These are phyloP conservation scores for Penicillium sp. DNA, from an alignment of 2,329 filamentous ascomycete genomes.

Conservation along the genomic window DNA sequence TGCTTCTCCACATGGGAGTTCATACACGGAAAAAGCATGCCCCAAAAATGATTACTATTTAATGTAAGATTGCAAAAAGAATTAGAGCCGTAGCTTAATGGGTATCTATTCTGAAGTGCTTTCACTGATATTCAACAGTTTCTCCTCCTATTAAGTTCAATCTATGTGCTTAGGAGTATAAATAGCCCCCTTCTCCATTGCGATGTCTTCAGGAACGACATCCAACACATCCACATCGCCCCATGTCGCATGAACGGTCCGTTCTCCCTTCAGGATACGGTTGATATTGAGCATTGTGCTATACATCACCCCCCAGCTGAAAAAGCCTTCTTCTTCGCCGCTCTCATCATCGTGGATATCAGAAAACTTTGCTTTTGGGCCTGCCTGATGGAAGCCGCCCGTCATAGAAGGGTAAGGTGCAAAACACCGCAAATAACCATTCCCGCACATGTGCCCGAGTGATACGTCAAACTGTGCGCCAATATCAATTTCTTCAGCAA, in stretches of 20 bases:
- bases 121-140: background rate
- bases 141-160: background rate
- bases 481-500: background rate
- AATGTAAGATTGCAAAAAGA: too few species aligned
- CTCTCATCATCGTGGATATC: background rate
- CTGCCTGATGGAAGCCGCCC: background rate
- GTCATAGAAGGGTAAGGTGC: background rate
- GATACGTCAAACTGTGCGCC: background rate
- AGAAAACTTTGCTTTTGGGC: background rate
- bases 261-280: background rate
- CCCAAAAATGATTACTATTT: background rate
- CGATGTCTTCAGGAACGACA: background rate
- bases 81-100: background rate
- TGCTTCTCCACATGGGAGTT: background rate
- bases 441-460: background rate
- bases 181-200: background rate
- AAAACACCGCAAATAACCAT: background rate
- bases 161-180: background rate
- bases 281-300: slow-evolving; percentile 1
- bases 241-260: background rate
- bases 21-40: background rate
- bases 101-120: background rate
- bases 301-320: background rate
- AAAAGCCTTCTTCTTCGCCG: background rate
- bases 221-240: background rate